A percentile compares a stretch with the other conserved stretches of the same genome.
These are phyloP conservation scores for Crithidia bombi DNA, from an alignment of 208 protist genomes.

Conservation along the genomic window DNA sequence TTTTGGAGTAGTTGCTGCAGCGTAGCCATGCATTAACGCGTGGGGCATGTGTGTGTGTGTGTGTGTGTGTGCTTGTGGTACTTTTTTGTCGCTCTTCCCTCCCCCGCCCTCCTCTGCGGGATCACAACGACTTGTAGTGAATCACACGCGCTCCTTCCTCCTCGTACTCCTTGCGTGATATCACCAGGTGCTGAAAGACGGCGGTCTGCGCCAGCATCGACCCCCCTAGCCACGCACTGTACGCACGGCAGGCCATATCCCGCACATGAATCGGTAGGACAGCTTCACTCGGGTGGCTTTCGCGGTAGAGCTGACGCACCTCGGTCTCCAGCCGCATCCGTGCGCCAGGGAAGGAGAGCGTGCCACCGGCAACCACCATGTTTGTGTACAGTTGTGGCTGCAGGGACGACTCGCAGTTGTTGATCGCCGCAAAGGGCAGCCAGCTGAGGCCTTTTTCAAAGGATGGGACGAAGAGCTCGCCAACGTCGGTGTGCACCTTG, in stretches of 20 bases:
- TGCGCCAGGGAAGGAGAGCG: slow-evolving; percentile 85
- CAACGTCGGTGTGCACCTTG: slow-evolving; percentile 85
- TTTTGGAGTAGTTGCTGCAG: too few species aligned
- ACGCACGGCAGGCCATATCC: slow-evolving; percentile 71
- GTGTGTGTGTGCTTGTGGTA: too few species aligned
- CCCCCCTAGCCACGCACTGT: slow-evolving; percentile 87
- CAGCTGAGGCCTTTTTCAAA: slow-evolving; percentile 92
- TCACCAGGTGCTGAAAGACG: slow-evolving; percentile 86
- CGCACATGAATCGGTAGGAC: slow-evolving; percentile 77
- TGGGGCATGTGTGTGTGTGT: too few species aligned
- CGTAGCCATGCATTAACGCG: too few species aligned
- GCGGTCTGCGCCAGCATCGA: slow-evolving; percentile 84
- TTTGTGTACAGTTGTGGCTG: slow-evolving; percentile 91
- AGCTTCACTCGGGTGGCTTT: slow-evolving; percentile 84
- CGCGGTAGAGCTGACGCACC: slow-evolving; percentile 85
- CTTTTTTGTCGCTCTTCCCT: neutral
- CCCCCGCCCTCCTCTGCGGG: slow-evolving; percentile 2
- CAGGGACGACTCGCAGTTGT: slow-evolving; percentile 90
- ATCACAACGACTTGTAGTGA: slow-evolving; percentile 88
- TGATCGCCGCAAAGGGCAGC: slow-evolving; percentile 91
- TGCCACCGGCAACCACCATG: slow-evolving; percentile 94
- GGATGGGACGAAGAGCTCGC: slow-evolving; percentile 80
- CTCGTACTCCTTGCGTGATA: slow-evolving; percentile 87
- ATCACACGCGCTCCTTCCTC: slow-evolving; percentile 83
- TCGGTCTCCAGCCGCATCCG: slow-evolving; percentile 87